These are phyloP conservation scores for Leishmania aethiopica DNA, from an alignment of 208 protist species.

Conservation along the genomic window DNA sequence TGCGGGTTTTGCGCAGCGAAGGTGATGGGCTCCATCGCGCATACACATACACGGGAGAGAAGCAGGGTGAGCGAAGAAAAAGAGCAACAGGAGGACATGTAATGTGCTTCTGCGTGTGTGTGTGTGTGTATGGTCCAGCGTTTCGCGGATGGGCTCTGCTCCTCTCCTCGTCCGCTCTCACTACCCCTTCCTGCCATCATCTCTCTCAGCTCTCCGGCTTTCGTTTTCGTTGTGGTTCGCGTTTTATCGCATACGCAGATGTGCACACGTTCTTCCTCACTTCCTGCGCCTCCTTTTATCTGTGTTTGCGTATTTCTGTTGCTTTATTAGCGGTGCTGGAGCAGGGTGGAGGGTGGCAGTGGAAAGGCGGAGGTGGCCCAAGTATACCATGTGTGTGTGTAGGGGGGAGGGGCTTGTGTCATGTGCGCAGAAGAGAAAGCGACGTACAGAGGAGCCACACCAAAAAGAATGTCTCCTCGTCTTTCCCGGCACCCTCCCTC, in stretches of 20 bases:
- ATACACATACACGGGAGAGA: not conserved
- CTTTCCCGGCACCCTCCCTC: not conserved
- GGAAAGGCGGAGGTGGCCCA: not conserved
- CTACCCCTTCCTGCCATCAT: not conserved
- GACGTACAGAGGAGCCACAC: not conserved
- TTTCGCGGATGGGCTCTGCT: not conserved
- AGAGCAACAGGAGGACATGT: not conserved
- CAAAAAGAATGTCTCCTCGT: not conserved
- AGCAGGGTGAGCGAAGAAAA: not conserved
- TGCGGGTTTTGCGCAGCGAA: not conserved
- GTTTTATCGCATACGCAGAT: not conserved
- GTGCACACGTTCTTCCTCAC: not conserved
- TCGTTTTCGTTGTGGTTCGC: not conserved
- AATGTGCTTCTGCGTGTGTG: not conserved
- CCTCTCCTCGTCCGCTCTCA: not conserved
- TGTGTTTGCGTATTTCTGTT: not conserved
- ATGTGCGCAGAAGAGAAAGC: not conserved
- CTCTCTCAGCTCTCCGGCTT: not conserved
- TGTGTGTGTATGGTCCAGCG: not conserved
- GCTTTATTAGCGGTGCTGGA: not conserved
- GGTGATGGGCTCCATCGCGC: not conserved
- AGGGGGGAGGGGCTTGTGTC: not conserved
- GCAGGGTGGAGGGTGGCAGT: not conserved
- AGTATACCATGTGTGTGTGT: not conserved
- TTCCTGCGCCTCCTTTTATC: not conserved